Evolutionary conservation across 108 stramenopile species (phyloP).

Genomic region (Bacterosira constricta): DNA sequence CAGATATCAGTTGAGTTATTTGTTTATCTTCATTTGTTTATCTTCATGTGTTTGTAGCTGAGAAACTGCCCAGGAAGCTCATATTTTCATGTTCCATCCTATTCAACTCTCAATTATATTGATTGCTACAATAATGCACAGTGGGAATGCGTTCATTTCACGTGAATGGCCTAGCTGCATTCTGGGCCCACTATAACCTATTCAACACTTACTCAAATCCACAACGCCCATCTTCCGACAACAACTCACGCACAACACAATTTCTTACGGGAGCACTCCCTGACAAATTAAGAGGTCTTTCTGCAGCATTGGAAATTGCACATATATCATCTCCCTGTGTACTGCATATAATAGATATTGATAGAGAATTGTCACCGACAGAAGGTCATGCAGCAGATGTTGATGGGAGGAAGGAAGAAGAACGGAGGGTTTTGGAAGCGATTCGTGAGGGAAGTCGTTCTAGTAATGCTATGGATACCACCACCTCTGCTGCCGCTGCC

Average conservation of each 20-base stretch:
- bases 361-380: constrained; percentile 61
- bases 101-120: background rate
- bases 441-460: constrained; percentile 41
- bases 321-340: constrained; percentile 61
- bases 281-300: constrained; percentile 71
- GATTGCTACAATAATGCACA: background rate
- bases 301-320: constrained; percentile 65
- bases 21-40: background rate
- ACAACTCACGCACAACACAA: constrained; percentile 29
- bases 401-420: constrained; percentile 47
- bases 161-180: constrained; percentile 73
- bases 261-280: constrained; percentile 52
- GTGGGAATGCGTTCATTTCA: constrained; percentile 66
- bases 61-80: too few species aligned
- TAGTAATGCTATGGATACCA: background rate
- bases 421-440: constrained; percentile 65
- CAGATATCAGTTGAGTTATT: constrained; percentile 45
- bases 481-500: background rate
- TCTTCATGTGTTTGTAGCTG: too few species aligned
- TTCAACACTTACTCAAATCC: constrained; percentile 20
- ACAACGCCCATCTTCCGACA: constrained; percentile 18
- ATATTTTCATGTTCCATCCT: background rate
- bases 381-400: constrained; percentile 53
- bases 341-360: constrained; percentile 64
- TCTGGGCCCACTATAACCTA: constrained; percentile 53